A percentile compares a stretch with the other conserved stretches of the same genome.
These are phyloP conservation scores for Colletotrichum aenigma DNA, from an alignment of 2,329 filamentous ascomycete genomes.

Conservation along the genomic window DNA sequence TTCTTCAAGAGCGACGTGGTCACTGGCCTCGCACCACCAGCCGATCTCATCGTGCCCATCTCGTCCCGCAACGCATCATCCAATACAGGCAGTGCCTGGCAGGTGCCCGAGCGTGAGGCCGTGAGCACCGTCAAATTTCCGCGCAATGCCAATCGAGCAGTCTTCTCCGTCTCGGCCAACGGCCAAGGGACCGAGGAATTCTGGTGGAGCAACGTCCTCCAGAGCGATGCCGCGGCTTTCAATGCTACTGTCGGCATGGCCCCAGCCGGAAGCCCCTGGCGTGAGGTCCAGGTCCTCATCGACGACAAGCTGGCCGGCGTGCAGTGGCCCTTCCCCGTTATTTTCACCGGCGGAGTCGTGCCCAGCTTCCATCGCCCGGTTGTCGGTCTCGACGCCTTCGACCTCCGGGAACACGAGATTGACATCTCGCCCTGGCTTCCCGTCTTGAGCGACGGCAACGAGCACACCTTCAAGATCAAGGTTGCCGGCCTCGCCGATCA, in stretches of 20 bases:
- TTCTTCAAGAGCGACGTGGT: constrained; percentile 63
- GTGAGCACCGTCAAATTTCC: constrained; percentile 66
- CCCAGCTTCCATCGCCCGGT: constrained; percentile 80
- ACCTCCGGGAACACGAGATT: constrained; percentile 79
- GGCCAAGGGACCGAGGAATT: constrained; percentile 82
- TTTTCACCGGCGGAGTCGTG: constrained; percentile 82
- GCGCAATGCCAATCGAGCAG: constrained; percentile 68
- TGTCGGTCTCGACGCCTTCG: constrained; percentile 79
- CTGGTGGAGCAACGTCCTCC: constrained; percentile 81
- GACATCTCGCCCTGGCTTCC: constrained; percentile 81
- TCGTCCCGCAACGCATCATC: constrained; percentile 56
- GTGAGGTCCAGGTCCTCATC: constrained; percentile 78
- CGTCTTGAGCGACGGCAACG: constrained; percentile 66
- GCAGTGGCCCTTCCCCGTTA: constrained; percentile 80
- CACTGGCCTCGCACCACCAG: constrained; percentile 46
- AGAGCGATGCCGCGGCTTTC: constrained; percentile 65
- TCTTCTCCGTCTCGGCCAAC: constrained; percentile 78
- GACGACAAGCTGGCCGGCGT: constrained; percentile 76
- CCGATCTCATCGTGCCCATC: constrained; percentile 72
- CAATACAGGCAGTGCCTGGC: constrained; percentile 69
- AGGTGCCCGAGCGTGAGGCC: constrained; percentile 66
- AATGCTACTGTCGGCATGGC: constrained; percentile 58
- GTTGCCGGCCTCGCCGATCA: constrained; percentile 69
- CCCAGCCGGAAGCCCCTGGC: constrained; percentile 73
- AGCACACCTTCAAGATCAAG: constrained; percentile 71